These are phyloP conservation scores for Mortierella sp. DNA, from an alignment of 371 early-diverging fungal genomes.

Conservation along the genomic window DNA sequence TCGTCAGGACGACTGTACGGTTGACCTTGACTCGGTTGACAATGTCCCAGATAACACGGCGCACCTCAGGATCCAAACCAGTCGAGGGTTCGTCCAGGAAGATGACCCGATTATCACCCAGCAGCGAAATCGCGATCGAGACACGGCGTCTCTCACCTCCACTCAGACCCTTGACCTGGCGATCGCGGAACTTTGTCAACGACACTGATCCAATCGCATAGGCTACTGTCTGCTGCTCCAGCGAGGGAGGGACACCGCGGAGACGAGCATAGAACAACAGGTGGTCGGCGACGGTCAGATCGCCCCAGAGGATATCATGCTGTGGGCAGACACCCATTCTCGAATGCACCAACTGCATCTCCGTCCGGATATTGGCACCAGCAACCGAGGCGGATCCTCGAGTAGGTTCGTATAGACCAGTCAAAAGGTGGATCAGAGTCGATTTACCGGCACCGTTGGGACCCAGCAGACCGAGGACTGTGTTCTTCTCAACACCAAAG, in stretches of 20 bases:
- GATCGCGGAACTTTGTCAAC: slow-evolving; percentile 61
- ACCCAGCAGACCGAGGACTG: slow-evolving; percentile 76
- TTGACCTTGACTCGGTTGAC: slow-evolving; percentile 67
- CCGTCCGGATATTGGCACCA: slow-evolving; percentile 69
- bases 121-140: slow-evolving; percentile 62
- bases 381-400: slow-evolving; percentile 71
- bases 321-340: slow-evolving; percentile 83
- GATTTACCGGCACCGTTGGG: slow-evolving; percentile 75
- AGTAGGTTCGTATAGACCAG: slow-evolving; percentile 74
- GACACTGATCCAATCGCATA: slow-evolving; percentile 65
- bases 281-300: slow-evolving; percentile 80
- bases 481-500: slow-evolving; percentile 54
- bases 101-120: slow-evolving; percentile 62
- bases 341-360: slow-evolving; percentile 67
- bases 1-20: slow-evolving; percentile 72
- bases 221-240: slow-evolving; percentile 64
- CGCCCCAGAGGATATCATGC: slow-evolving; percentile 84
- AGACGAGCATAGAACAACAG: slow-evolving; percentile 71
- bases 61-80: slow-evolving; percentile 77
- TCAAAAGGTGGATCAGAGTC: slow-evolving; percentile 76
- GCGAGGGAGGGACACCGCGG: slow-evolving; percentile 68
- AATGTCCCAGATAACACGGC: slow-evolving; percentile 78
- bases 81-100: slow-evolving; percentile 71
- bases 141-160: slow-evolving; percentile 70
- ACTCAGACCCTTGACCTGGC: slow-evolving; percentile 67